Conservation (phyloP, 805 yeast genomes). For the Dipodascus geniculatus region DNA sequence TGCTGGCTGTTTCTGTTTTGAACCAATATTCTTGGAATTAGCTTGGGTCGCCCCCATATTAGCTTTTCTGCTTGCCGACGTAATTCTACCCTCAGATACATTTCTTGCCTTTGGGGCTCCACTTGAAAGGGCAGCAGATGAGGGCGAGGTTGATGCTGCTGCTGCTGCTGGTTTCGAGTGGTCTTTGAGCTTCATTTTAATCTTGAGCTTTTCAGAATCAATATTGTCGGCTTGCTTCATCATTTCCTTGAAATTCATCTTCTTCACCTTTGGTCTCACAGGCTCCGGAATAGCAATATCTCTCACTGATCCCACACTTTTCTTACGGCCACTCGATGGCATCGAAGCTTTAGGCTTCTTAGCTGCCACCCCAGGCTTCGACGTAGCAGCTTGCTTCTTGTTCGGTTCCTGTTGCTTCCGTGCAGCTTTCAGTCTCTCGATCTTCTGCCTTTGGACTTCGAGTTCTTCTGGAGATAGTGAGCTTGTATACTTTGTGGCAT, state of each 20-base stretch:
- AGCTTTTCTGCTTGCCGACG: background rate
- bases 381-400: too few relatives aligned
- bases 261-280: slow-evolving; percentile 15
- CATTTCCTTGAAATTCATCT: slow-evolving; percentile 51
- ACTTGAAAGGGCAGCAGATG: background rate
- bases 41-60: slow-evolving; percentile 3
- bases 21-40: slow-evolving; percentile 14
- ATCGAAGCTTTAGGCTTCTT: background rate
- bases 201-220: slow-evolving; percentile 37
- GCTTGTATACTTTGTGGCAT: slow-evolving; percentile 4
- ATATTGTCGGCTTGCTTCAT: slow-evolving; percentile 58
- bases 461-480: slow-evolving; percentile 14
- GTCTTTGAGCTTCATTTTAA: slow-evolving; percentile 26
- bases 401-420: slow-evolving; percentile 13
- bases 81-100: background rate
- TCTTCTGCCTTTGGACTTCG: slow-evolving; percentile 15
- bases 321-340: too few relatives aligned
- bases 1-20: slow-evolving; percentile 5
- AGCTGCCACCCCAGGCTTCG: background rate
- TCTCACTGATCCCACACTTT: too few relatives aligned
- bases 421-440: slow-evolving; percentile 21
- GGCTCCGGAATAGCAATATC: background rate
- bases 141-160: background rate
- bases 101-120: background rate
- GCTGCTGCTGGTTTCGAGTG: slow-evolving; percentile 11